Evolutionary conservation across 192 early-diverging fungal species (phyloP).

Genomic region (Coemansia sp.): DNA sequence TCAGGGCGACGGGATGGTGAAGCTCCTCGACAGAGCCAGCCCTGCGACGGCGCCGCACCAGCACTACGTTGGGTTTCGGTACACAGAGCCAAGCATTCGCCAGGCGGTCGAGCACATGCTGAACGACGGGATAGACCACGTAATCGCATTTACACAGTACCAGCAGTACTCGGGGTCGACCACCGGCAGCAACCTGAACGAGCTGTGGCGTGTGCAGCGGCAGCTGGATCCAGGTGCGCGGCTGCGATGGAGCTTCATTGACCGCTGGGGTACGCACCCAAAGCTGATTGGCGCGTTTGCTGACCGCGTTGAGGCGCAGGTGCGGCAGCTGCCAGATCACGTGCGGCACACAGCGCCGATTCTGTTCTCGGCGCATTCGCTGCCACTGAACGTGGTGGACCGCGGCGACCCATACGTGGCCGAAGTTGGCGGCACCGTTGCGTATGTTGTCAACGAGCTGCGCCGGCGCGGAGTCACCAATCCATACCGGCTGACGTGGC

Average conservation of each 20-base stretch:
- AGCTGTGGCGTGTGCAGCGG: conserved; percentile 70
- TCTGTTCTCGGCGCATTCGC: conserved; percentile 93
- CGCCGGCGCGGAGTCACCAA: conserved; percentile 66
- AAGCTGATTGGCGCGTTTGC: conserved; percentile 83
- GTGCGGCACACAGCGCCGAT: conserved; percentile 74
- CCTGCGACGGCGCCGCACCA: conserved; percentile 85
- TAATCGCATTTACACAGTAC: conserved; percentile 90
- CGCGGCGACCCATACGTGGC: conserved; percentile 86
- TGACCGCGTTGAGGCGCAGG: conserved; percentile 65
- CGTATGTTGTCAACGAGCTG: conserved; percentile 73
- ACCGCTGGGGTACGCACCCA: conserved; percentile 89
- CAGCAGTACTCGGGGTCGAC: conserved; percentile 97
- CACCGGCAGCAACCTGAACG: conserved; percentile 89
- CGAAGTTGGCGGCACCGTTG: conserved; percentile 84
- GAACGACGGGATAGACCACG: conserved; percentile 76
- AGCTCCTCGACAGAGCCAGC: conserved; percentile 68
- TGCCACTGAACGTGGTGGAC: conserved; percentile 91
- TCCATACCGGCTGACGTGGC: conserved; percentile 91
- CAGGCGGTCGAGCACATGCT: conserved; percentile 78
- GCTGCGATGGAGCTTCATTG: conserved; percentile 93
- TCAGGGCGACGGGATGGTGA: conserved; percentile 79
- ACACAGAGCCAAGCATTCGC: conserved; percentile 77
- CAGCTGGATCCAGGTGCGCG: conserved; percentile 60
- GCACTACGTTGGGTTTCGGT: conserved; percentile 91
- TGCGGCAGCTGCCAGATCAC: conserved; percentile 63